Base-by-base conservation (phyloP, 176 grass and related monocot species). In the Dactylis glomerata region DNA sequence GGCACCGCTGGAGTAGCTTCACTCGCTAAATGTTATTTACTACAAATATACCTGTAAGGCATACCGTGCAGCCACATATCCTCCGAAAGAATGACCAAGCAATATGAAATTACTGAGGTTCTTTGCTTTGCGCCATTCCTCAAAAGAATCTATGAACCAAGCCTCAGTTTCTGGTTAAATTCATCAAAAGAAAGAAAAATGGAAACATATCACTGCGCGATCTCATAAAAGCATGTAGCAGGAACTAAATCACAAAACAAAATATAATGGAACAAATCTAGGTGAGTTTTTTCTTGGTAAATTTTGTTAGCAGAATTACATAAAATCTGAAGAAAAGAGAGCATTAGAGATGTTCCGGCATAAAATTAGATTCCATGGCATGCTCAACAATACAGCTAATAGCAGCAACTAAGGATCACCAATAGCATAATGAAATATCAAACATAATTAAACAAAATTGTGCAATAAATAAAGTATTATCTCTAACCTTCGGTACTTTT, bases 81-180 rank as follows among this genome's bases (percentile, higher is more conserved):
- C 96, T 81, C 93, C 96, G 78, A 95, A 98, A 50, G 96, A 98
- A 88, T 95, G 96, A 30, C 96, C 93, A 51, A 95, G 91, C 68
- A 98, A 91, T 87, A 98, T 80, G 88, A 98, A 95, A 80, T 98
- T 93, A 68, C 54, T 90, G 62, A 98, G 87, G 79, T 93, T 95
- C 78, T 95, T 98, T 68, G 93, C 93, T 84, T 94, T 98, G 59
- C 91, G 91, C 96, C 96, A 98, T 79, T 95, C 96, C 77, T 98
- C 93, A 10, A 98, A 95, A 82, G 93, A 95, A 90, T 95, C 93
- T 30, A 98, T 89, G 84, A 98, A 98, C 93, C 96, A 98, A 46
- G 87, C 87, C 80, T 98, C 96, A 45, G 96, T 94, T 95, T 98
- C 96, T 98, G 80, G 68, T 89, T 49, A 58, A 79, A 61, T 74